Base-by-base conservation (phyloP, 2,329 filamentous ascomycete species). In the Neodidymelliopsis sp. region DNA sequence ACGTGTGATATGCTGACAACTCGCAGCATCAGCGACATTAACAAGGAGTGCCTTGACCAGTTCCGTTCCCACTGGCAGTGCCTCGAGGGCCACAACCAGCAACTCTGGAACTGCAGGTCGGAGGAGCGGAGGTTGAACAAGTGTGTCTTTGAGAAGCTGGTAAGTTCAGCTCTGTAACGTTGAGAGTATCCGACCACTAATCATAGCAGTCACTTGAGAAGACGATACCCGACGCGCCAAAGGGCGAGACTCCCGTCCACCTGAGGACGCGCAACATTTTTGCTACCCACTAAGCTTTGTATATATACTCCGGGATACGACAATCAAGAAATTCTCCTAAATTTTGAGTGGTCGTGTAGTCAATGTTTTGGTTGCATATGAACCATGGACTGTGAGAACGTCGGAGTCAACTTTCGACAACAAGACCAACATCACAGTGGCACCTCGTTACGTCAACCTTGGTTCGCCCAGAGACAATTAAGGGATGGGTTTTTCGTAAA, bases 31-130 rank as follows among this genome's bases (percentile, higher is more conserved):
- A 88, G 93, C 69, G 94, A 99, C 74, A 87, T 99, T 79, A 97
- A 97, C 82, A 93, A 90, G 75, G 85, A 90, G 80, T 99, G 94
- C 77, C 80, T 99, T 47, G 82, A 87, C 56, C 84, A 96, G 76
- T 99, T 99, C 82, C 87, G 90, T 65, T 84, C 84, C 69, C 94
- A 99, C 79, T 99, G 92, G 91, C 82, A 90, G 68, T 99, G 94
- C 71, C 83, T 99, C 49, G 94, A 99, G 71, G 88, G 96, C 79
- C 92, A 95, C 80, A 99, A 99, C 81, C 94, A 99, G 71, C 90
- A 96, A 77, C 80, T 97, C 52, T 99, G 91, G 89, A 91, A 97
- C 71, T 99, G 94, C 80, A 85, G 94, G 66, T 86, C 86, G 68
- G 81, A 84, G 57, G 94, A 99, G 81, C 87, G 90, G 84, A 87